These are phyloP conservation scores for Gossypium gossypioides DNA, from an alignment of 441 rosid genomes.

Conservation along the genomic window DNA sequence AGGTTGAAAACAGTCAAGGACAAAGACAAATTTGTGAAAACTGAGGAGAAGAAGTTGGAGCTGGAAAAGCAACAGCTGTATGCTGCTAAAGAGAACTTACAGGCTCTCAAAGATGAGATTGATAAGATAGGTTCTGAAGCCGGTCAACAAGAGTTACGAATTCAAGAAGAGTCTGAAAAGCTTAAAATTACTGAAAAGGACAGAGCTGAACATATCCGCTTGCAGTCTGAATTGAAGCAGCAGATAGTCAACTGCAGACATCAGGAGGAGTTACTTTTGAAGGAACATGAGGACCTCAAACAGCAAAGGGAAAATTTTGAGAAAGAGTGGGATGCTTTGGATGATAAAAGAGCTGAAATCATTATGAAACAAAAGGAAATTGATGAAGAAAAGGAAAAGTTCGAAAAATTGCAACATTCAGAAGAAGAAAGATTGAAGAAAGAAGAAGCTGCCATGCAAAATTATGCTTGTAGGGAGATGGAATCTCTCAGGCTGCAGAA, in stretches of 20 bases:
- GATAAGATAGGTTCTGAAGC: constrained; percentile 56
- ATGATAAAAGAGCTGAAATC: constrained; percentile 51
- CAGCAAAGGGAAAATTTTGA: constrained; percentile 62
- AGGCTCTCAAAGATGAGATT: constrained; percentile 45
- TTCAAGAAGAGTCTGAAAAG: constrained; percentile 45
- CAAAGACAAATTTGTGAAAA: constrained; percentile 43
- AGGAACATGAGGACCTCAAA: constrained; percentile 58
- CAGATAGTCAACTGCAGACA: constrained; percentile 46
- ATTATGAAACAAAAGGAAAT: constrained; percentile 33
- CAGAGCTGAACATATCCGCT: constrained; percentile 48
- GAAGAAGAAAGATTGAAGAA: constrained; percentile 52
- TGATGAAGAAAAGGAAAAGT: constrained; percentile 43
- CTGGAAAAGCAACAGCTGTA: constrained; percentile 42
- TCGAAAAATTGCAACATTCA: constrained; percentile 32
- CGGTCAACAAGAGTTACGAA: constrained; percentile 45
- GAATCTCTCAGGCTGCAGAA: constrained; percentile 51
- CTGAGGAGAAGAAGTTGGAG: constrained; percentile 52
- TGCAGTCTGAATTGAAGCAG: constrained; percentile 58
- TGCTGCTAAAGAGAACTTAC: constrained; percentile 41
- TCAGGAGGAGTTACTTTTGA: constrained; percentile 52
- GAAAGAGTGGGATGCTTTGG: constrained; percentile 70
- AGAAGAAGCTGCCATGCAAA: constrained; percentile 43
- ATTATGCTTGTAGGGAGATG: constrained; percentile 36
- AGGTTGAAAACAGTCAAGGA: constrained; percentile 47
- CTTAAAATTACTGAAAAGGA: constrained; percentile 50